Conservation (phyloP, 148 eudicot species). For the Chenopodium berlandieri region DNA sequence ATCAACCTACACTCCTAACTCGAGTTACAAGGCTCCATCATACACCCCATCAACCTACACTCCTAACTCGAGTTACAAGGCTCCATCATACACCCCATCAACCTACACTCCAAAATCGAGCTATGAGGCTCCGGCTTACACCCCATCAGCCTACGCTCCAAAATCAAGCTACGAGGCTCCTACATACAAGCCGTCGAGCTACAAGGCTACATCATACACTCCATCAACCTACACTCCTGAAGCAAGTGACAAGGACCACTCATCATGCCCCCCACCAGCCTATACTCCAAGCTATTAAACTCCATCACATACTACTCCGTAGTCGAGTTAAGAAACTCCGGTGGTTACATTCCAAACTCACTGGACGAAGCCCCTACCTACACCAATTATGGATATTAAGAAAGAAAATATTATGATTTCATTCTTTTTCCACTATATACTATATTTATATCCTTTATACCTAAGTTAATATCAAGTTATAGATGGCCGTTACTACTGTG, state of each 20-base stretch:
- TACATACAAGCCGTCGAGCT: not conserved
- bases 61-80: not conserved
- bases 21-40: not conserved
- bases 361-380: not conserved
- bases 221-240: not conserved
- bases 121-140: not conserved
- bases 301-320: not conserved
- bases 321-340: not conserved
- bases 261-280: not conserved
- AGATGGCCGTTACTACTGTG: not conserved
- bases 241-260: not conserved
- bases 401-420: not conserved
- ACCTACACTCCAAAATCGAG: not conserved
- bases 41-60: constrained; percentile 13
- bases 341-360: not conserved
- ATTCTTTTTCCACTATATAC: not conserved
- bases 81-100: not conserved
- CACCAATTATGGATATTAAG: not conserved
- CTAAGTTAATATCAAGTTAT: not conserved
- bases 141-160: not conserved
- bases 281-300: not conserved
- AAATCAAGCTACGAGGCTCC: not conserved
- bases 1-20: not conserved
- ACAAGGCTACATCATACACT: not conserved
- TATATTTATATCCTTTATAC: not conserved